Evolutionary conservation across 495 filamentous ascomycete genomes (phyloP), one percentile per base, ranked within the genome.

Genomic region (Penicillium riverlandense): DNA sequence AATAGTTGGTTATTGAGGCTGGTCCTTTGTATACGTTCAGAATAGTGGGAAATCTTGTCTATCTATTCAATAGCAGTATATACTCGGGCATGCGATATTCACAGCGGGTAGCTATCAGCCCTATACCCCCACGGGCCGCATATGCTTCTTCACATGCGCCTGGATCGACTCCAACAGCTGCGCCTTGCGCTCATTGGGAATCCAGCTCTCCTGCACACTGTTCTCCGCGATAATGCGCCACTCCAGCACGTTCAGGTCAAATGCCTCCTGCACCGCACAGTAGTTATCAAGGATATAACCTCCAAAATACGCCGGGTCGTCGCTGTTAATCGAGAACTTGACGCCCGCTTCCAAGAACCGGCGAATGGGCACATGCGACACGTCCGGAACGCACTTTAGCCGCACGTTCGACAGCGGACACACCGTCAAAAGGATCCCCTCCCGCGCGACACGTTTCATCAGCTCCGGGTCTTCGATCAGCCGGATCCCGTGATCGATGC

Each of bases 221-320:
- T 72, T 75, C 54, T 72, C 69, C 10, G 74, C 78, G 53, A 91
- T 81, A 5, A 40, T 58, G 53, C 62, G 68, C 86, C 85, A 89
- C 45, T 90, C 83, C 13, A 65, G 54, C 4, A 79, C 56, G 12
- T 55, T 71, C 47, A 91, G 50, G 29, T 69, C 55, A 62, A 84
- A 84, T 11, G 83, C 82, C 45, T 86, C 84, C 58, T 88, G 81
- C 10, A 88, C 82, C 4, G 79, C 81, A 48, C 80, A 86, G 57
- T 85, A 88, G 49, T 87, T 87, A 54, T 85, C 81, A 45, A 84
- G 63, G 42, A 88, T 79, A 59, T 86, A 88, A 0, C 80, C 82
- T 6, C 84, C 84, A 70, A 90, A 90, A 59, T 90, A 91, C 8
- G 83, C 85, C 37, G 85, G 85, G 57, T 90, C 85, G 56, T 91